Percentiles rank a stretch among this genome's conserved stretches.
Conservation (phyloP, 1,284 basidiomycete species). For the Microbotryum saponariae region DNA sequence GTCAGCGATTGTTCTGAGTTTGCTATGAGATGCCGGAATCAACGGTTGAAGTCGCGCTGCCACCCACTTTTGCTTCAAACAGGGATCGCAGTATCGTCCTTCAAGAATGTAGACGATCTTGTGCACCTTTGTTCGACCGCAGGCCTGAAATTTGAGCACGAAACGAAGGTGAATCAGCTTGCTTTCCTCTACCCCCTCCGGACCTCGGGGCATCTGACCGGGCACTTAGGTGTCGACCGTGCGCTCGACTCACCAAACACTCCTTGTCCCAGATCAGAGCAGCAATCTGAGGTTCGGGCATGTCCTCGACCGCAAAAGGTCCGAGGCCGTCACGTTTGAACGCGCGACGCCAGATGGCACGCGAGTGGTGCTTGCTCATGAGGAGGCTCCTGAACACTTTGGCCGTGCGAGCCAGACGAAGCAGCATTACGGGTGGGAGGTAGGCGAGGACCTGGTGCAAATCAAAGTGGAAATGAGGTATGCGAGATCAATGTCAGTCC, state of each 20-base stretch:
- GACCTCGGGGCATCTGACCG: too few species aligned
- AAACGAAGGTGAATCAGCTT: too few species aligned
- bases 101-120: conserved; percentile 5
- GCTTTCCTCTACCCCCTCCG: too few species aligned
- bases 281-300: conserved; percentile 3
- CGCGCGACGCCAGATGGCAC: conserved; percentile 4
- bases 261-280: conserved; percentile 15
- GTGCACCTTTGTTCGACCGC: conserved; percentile 12
- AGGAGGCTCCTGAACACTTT: conserved; percentile 8
- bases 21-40: neutral
- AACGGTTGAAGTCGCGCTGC: neutral
- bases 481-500: neutral
- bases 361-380: neutral
- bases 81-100: conserved; percentile 8
- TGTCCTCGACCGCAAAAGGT: neutral
- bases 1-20: neutral
- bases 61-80: conserved; percentile 1
- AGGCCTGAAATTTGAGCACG: neutral
- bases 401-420: conserved; percentile 9
- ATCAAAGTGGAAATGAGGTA: neutral
- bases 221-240: neutral
- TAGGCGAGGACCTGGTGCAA: conserved; percentile 7
- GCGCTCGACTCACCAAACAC: conserved; percentile 2
- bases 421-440: neutral
- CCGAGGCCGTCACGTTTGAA: conserved; percentile 8